Conservation (phyloP, 2,329 filamentous ascomycete species). For the Shiraia bambusicola region DNA sequence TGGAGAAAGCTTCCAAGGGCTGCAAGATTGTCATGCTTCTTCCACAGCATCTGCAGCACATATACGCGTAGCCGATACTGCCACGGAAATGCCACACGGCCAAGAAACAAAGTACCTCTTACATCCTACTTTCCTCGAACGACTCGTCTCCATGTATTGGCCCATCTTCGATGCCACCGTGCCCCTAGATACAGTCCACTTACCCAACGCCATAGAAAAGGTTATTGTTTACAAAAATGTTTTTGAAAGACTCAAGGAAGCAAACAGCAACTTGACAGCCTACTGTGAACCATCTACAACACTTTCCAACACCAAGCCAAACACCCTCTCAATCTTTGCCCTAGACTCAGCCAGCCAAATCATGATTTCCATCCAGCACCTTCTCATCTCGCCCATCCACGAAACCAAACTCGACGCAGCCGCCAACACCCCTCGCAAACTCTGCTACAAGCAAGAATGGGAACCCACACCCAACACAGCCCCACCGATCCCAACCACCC, state of each 20-base stretch:
- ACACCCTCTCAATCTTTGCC: slow-evolving; percentile 27
- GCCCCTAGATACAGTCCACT: slow-evolving; percentile 15
- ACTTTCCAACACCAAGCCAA: slow-evolving; percentile 15
- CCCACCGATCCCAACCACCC: slow-evolving; percentile 2
- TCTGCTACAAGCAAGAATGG: slow-evolving; percentile 34
- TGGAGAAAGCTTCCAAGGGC: slow-evolving; percentile 55
- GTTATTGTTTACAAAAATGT: slow-evolving; percentile 21
- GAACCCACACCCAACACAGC: slow-evolving; percentile 12
- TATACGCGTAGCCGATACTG: slow-evolving; percentile 20
- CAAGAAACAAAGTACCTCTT: slow-evolving; percentile 27
- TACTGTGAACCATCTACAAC: slow-evolving; percentile 13
- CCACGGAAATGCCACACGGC: slow-evolving; percentile 29
- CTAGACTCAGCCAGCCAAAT: slow-evolving; percentile 12
- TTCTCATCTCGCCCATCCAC: slow-evolving; percentile 24
- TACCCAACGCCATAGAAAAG: slow-evolving; percentile 28
- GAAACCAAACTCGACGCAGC: slow-evolving; percentile 11
- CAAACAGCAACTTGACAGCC: slow-evolving; percentile 13
- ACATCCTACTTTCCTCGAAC: slow-evolving; percentile 31
- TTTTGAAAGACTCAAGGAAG: neutral
- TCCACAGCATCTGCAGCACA: slow-evolving; percentile 27
- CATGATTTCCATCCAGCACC: slow-evolving; percentile 23
- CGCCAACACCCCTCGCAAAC: slow-evolving; percentile 14
- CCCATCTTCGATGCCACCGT: slow-evolving; percentile 20
- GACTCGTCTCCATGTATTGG: slow-evolving; percentile 33
- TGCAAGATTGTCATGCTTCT: slow-evolving; percentile 50